Conservation (phyloP, 2,329 filamentous ascomycete genomes). For the Alternaria conjuncta region DNA sequence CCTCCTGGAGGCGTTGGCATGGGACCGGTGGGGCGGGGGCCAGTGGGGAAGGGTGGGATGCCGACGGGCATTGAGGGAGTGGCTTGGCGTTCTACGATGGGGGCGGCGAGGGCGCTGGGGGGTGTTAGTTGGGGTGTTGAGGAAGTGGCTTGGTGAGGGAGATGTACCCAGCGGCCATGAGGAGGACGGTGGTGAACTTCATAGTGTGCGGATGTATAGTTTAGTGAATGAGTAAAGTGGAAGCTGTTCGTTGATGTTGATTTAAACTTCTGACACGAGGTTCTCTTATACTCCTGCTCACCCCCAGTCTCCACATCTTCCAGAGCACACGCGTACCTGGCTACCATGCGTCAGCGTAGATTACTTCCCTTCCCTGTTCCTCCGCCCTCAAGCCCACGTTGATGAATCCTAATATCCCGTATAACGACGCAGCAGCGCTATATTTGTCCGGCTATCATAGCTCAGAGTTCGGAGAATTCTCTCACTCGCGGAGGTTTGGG, state of each 20-base stretch:
- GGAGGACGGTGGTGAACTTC: conserved; percentile 13
- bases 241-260: background rate
- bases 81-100: conserved; percentile 11
- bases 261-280: background rate
- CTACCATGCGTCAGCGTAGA: background rate
- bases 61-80: background rate
- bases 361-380: background rate
- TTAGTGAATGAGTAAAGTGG: background rate
- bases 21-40: background rate
- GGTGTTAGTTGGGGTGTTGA: background rate
- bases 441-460: background rate
- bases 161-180: conserved; percentile 17
- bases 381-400: background rate
- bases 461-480: background rate
- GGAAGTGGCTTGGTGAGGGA: background rate
- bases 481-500: background rate
- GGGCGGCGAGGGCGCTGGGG: conserved; percentile 18
- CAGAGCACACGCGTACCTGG: background rate
- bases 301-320: background rate
- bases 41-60: background rate
- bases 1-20: conserved; percentile 3
- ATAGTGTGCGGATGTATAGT: background rate
- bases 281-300: background rate
- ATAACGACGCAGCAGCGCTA: background rate
- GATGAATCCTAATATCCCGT: conserved; percentile 17